Base-by-base conservation (phyloP, 129 eudicot genomes). In the Tagetes erecta region DNA sequence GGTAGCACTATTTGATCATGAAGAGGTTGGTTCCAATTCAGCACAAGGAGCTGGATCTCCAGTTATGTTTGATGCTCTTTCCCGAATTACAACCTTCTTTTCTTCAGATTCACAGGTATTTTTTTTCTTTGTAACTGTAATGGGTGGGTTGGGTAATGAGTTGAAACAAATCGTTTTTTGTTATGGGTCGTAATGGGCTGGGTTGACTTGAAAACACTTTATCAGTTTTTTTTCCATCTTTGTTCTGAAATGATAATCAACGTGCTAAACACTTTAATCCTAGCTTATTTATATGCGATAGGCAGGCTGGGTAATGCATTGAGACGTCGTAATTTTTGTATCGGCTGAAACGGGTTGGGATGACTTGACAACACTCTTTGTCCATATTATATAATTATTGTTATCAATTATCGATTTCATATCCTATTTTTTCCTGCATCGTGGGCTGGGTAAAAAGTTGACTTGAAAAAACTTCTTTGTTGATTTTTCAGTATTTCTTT, bases 1-100 rank as follows among this genome's bases (percentile, higher is more conserved):
- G 91, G 94, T 94, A 30, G 96, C 99, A 12, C 82, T 91, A 82
- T 91, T 90, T 81, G 99, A 94, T 82, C 99, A 94, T 39, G 99
- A 94, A 57, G 99, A 94, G 75, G 94, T 94, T 46, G 99, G 99
- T 34, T 94, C 99, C n/a, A 74, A 75, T 70, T 94, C 99, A 46
- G 99, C 99, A 36, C 99, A 94, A 82, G 99, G 99, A 78, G 99
- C 99, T 70, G 99, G 99, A 63, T 94, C 99, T 71, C 99, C 99
- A 40, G 99, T 78, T 66, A 82, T 88, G 96, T 79, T 91, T 77
- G 99, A 94, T 80, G 94, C 99, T 81, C 79, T 94, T 6, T 82
- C 93, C 20, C 92, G 97, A 56, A 89, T 94, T 52, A 88, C 97
- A 41, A 73, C 70, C 84, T 82, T 86, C 79, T 88, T 94, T 70